Conservation (phyloP, 1,284 basidiomycete genomes). For the Rhodotorula mucilaginosa region DNA sequence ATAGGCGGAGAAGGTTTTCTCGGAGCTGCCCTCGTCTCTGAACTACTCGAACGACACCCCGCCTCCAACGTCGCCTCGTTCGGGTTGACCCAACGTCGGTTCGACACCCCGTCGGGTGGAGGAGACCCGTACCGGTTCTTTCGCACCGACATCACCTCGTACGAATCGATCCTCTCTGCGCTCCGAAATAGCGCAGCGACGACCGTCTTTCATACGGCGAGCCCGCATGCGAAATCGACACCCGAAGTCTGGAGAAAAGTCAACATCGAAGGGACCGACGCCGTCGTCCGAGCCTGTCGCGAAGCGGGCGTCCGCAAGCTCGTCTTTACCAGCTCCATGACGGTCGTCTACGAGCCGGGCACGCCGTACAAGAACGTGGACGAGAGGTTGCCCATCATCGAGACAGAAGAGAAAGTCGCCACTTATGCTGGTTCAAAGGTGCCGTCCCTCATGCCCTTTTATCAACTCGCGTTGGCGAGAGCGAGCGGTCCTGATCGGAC, state of each 20-base stretch:
- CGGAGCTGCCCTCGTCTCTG: conserved; percentile 82
- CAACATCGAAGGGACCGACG: conserved; percentile 86
- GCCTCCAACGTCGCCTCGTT: conserved; percentile 66
- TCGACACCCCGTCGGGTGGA: conserved; percentile 60
- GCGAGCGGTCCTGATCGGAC: background rate
- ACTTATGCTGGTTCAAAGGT: conserved; percentile 64
- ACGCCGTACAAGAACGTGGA: conserved; percentile 80
- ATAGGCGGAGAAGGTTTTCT: conserved; percentile 62
- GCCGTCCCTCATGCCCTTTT: background rate
- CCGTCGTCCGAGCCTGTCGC: conserved; percentile 77
- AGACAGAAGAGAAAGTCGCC: conserved; percentile 44
- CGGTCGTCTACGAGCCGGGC: conserved; percentile 80
- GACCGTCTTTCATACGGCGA: conserved; percentile 93
- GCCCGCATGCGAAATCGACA: conserved; percentile 66
- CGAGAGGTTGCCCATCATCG: conserved; percentile 76
- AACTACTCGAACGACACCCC: conserved; percentile 67
- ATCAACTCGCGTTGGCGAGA: too few species aligned
- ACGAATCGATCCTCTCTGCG: conserved; percentile 66
- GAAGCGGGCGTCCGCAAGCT: conserved; percentile 71
- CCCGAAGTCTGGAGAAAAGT: conserved; percentile 80
- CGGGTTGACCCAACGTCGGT: conserved; percentile 63
- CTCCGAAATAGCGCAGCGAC: conserved; percentile 73
- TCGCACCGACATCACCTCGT: conserved; percentile 69
- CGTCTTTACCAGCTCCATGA: conserved; percentile 92
- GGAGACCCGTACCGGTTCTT: conserved; percentile 31